Base-by-base conservation (phyloP, 306 rosid species). In the Rosa rugosa region DNA sequence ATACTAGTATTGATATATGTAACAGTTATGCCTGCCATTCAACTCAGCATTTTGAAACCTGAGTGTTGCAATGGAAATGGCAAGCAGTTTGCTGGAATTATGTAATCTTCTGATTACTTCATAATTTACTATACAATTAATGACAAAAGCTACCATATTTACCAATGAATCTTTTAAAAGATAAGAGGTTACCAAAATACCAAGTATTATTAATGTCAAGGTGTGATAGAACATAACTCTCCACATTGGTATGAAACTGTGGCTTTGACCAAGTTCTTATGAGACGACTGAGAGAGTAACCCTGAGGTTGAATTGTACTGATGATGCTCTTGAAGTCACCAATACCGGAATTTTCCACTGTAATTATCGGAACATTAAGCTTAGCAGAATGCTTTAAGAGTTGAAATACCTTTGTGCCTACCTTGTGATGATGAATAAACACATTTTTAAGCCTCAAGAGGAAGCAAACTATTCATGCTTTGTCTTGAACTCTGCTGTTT, bases 31-130 rank as follows among this genome's bases (percentile, higher is more conserved):
- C 74, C 69, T 80, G 41, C 75, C 74, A 36, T 78, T 75, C 77
- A 66, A 69, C 90, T 81, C 87, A 81, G 84, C 66, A 60, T 67
- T 86, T 84, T 73, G 63, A 69, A 81, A 83, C 84, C 84, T 68
- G 82, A 80, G 89, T 84, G 65, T 68, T 42, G 73, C 60, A 71
- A 59, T 82, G 83, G 79, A 77, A 73, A 73, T 80, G 79, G 83
- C 72, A 78, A 70, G 44, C 64, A 56, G 42, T 76, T 72, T 70
- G 67, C 44, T 16, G 62, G 49, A 53, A 72, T 51, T n/a, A 69
- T 69, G 69, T 73, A 17, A 69, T 73, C 72, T 75, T 67, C 75
- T 45, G 56, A 68, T 40, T 62, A 78, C 40, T 18, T 13, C 46
- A 46, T 23, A 41, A 45, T 77, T 13, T 45, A 64, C 69, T 42